Evolutionary conservation across 2,329 filamentous ascomycete species (phyloP).

Genomic region (Aspergillus awamori): DNA sequence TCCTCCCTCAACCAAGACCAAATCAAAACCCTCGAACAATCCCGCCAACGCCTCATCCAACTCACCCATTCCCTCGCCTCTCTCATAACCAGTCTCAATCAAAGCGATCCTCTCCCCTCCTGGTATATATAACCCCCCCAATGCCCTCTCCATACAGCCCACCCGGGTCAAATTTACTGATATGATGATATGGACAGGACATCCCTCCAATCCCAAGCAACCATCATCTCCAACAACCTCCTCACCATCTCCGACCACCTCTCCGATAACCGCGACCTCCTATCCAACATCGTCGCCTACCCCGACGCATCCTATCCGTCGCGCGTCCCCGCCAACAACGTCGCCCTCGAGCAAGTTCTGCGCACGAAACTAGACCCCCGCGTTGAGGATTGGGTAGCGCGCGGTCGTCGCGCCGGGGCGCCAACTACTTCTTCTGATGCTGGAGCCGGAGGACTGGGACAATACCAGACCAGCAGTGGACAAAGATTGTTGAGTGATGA

Average conservation of each 20-base stretch:
- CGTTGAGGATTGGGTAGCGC: slow-evolving; percentile 72
- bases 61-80: slow-evolving; percentile 70
- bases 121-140: slow-evolving; percentile 55
- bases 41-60: slow-evolving; percentile 68
- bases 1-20: slow-evolving; percentile 44
- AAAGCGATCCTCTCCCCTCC: slow-evolving; percentile 67
- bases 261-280: slow-evolving; percentile 66
- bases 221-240: slow-evolving; percentile 72
- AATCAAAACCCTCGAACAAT: slow-evolving; percentile 69
- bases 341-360: slow-evolving; percentile 70
- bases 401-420: slow-evolving; percentile 51
- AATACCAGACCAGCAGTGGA: background rate
- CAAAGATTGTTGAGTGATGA: slow-evolving; percentile 41
- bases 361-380: slow-evolving; percentile 82
- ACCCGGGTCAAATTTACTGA: background rate
- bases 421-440: background rate
- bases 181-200: slow-evolving; percentile 51
- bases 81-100: slow-evolving; percentile 62
- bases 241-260: slow-evolving; percentile 67
- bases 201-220: slow-evolving; percentile 71
- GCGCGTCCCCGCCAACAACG: slow-evolving; percentile 62
- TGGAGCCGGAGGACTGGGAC: slow-evolving; percentile 12
- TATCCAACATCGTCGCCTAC: slow-evolving; percentile 71
- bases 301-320: slow-evolving; percentile 76
- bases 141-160: background rate